Evolutionary conservation across 2,329 filamentous ascomycete species (phyloP).

Genomic region (Claviceps sp.): DNA sequence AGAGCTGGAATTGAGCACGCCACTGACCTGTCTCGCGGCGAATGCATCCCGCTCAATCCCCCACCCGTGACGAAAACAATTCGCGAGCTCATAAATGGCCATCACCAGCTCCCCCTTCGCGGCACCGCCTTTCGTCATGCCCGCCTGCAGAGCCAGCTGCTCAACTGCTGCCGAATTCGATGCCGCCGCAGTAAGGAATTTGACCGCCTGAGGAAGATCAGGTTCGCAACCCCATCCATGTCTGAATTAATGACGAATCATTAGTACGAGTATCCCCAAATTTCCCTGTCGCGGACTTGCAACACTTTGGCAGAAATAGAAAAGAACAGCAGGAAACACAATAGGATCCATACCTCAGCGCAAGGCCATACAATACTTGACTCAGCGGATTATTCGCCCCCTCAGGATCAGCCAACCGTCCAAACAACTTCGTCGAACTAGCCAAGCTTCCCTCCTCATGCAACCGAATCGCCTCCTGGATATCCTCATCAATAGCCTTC

Average conservation of each 20-base stretch:
- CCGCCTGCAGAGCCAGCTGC: slow-evolving; percentile 69
- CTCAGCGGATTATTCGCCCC: slow-evolving; percentile 86
- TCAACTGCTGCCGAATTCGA: slow-evolving; percentile 84
- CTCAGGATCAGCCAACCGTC: slow-evolving; percentile 64
- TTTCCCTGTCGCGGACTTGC: background rate
- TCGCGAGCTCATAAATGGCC: slow-evolving; percentile 88
- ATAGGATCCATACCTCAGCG: slow-evolving; percentile 52
- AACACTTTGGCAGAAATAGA: slow-evolving; percentile 5
- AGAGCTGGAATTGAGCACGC: slow-evolving; percentile 12
- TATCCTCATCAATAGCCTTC: slow-evolving; percentile 51
- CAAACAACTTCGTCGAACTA: slow-evolving; percentile 75
- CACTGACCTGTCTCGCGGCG: slow-evolving; percentile 59
- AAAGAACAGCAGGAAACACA: background rate
- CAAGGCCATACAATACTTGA: slow-evolving; percentile 90
- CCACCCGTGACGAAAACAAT: slow-evolving; percentile 91
- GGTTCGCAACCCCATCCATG: slow-evolving; percentile 85
- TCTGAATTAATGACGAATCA: slow-evolving; percentile 28
- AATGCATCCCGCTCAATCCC: slow-evolving; percentile 75
- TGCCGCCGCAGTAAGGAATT: slow-evolving; percentile 77
- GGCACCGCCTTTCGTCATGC: slow-evolving; percentile 82
- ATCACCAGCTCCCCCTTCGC: slow-evolving; percentile 94
- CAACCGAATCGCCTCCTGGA: slow-evolving; percentile 88
- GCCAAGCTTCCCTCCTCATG: slow-evolving; percentile 76
- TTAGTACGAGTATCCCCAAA: background rate
- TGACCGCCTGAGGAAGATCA: slow-evolving; percentile 60